Evolutionary conservation across 2,329 filamentous ascomycete genomes (phyloP), one percentile per base, ranked within the genome.

Genomic region (Venturia oleaginea): DNA sequence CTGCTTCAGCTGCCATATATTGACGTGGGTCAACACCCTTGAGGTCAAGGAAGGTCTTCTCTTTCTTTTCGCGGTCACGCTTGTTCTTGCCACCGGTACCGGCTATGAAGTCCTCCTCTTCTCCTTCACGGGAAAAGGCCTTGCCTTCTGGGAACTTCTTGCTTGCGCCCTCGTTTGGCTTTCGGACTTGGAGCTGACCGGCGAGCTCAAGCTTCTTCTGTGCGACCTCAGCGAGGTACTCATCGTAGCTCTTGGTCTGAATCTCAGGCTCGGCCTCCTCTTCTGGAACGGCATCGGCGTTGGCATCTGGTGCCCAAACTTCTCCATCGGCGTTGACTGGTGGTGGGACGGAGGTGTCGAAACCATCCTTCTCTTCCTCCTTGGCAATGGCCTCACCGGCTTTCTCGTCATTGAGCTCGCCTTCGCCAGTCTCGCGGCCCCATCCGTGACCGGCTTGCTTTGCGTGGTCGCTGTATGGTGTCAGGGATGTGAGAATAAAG

Each of bases 71-170:
- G 75, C 91, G 91, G 82, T 93, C 86, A 75, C 90, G 90, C 75
- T 80, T 80, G 76, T 86, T 78, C 88, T 97, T 97, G 80, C 88
- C 88, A 68, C 81, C 83, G 69, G 83, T 77, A 71, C 83, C 86
- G 72, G 88, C 79, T 74, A 96, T 88, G 85, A 90, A 97, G 69
- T 76, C 74, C 71, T 89, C 86, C 72, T 91, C 86, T 64, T 84
- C 83, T 59, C 81, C 76, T 66, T 75, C 75, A 69, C 80, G 81
- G 72, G 76, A 72, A 71, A 86, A 71, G 68, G 82, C 79, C 83
- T 92, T 95, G 76, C 91, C 92, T 72, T 84, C 83, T 73, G 89
- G 90, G 90, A 92, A 96, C 85, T 97, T 94, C 86, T 94, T 93
- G 83, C 91, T 91, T 82, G 82, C 84, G 74, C 92, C 92, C 83